Conservation (phyloP, 1,284 basidiomycete genomes). For the Coniferiporia sulphurascens region DNA sequence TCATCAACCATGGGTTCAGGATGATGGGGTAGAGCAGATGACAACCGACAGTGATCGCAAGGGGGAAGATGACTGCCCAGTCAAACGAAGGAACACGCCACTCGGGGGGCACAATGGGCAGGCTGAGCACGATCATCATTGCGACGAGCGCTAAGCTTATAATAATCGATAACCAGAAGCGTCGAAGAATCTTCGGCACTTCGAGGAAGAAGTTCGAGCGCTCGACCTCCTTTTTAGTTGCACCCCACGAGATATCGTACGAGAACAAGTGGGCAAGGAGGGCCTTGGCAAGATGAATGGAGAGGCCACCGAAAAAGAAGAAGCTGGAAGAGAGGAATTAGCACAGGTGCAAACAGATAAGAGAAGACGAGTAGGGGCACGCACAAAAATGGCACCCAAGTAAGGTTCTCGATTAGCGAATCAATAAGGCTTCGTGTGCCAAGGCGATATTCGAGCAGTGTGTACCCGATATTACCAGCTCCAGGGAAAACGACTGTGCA, state of each 20-base stretch:
- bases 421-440: slow-evolving; percentile 53
- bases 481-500: slow-evolving; percentile 73
- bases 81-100: slow-evolving; percentile 58
- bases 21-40: slow-evolving; percentile 75
- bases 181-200: slow-evolving; percentile 73
- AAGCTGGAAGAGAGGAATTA: slow-evolving; percentile 43
- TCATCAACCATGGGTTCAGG: slow-evolving; percentile 73
- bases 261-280: slow-evolving; percentile 79
- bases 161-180: slow-evolving; percentile 63
- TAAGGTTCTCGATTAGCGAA: slow-evolving; percentile 59
- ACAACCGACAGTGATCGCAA: slow-evolving; percentile 56
- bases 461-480: slow-evolving; percentile 66
- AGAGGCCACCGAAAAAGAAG: slow-evolving; percentile 81
- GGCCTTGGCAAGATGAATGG: slow-evolving; percentile 68
- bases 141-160: slow-evolving; percentile 45
- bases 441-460: slow-evolving; percentile 71
- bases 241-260: slow-evolving; percentile 80
- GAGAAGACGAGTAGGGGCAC: slow-evolving; percentile 27
- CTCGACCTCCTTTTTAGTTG: slow-evolving; percentile 77
- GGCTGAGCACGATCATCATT: slow-evolving; percentile 52
- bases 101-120: slow-evolving; percentile 45
- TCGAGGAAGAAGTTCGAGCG: slow-evolving; percentile 85
- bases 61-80: slow-evolving; percentile 69
- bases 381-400: slow-evolving; percentile 78
- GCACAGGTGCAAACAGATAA: slow-evolving; percentile 15